Base-by-base conservation (phyloP, 176 grass and related monocot species). In the Juncus inflexus region DNA sequence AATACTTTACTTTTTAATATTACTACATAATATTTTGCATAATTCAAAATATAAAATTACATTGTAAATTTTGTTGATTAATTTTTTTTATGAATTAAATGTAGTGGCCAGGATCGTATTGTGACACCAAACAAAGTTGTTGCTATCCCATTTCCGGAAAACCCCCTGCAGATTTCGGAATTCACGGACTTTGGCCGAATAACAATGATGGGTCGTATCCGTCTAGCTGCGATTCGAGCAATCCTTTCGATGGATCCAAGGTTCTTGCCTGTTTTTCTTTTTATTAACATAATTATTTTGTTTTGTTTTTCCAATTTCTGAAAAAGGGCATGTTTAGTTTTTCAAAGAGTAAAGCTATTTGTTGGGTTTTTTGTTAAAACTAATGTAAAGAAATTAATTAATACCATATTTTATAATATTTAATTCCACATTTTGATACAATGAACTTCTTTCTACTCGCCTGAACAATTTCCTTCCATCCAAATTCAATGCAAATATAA, bases 101-200 rank as follows among this genome's bases (percentile, higher is more conserved):
- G 61, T 66, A 97, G 94, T 97, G 94, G 94, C 94, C 94, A 0
- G 94, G 94, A 12, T 82, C 80, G 12, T 91, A 91, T 65, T 97
- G 94, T 67, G 85, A 97, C 75, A 89, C 94, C 3, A 81, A 35
- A 64, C 59, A 86, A 66, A 97, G 88, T 68, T 97, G 94, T 70
- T 97, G 94, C 79, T 97, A 89, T 68, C 94, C 94, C 12, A 58
- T 3, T 10, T 75, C 85, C 39, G 94, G 94, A 40, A 97, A 97
- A 81, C 94, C 94, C 35, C 67, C 70, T 55, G 81, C 85, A 4
- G 88, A 97, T 73, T 97, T 97, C 49, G 88, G 94, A 47, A 97
- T 97, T 85, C 94, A 97, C 45, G 94, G 94, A 2, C 80, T 97
- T 6, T 97, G 94, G 94, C 94, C 94, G 8, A 97, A 97, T 81